Percentiles rank a stretch among this genome's conserved stretches.
Conservation (phyloP, 805 yeast genomes). For the Sugiyamaella qingdaonensis region DNA sequence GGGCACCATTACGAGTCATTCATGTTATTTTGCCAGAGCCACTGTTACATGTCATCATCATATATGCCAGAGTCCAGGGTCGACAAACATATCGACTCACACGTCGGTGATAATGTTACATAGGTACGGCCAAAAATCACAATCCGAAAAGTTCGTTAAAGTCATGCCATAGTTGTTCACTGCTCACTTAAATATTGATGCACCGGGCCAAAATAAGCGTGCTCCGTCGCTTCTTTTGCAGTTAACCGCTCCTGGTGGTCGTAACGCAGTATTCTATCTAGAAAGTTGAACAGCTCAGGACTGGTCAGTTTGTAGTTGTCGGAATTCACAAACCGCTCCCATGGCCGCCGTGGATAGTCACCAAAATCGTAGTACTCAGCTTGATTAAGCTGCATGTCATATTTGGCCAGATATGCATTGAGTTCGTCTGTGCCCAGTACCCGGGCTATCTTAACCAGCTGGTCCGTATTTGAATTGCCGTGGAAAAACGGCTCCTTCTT, state of each 20-base stretch:
- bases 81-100: no score
- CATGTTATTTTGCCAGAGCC: no score
- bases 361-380: conserved; percentile 80
- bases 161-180: background rate
- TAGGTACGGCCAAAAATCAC: no score
- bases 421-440: conserved; percentile 82
- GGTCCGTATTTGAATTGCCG: conserved; percentile 88
- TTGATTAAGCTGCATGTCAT: conserved; percentile 57
- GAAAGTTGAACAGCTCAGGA: conserved; percentile 70
- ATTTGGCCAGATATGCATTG: conserved; percentile 59
- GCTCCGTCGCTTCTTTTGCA: conserved; percentile 83
- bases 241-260: conserved; percentile 88
- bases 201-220: conserved; percentile 55
- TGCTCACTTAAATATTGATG: conserved; percentile 3
- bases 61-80: no score
- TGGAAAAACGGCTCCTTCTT: conserved; percentile 90
- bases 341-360: conserved; percentile 73
- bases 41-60: no score
- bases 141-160: no score
- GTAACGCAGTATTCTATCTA: conserved; percentile 69
- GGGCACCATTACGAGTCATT: no score
- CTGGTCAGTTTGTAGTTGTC: conserved; percentile 64
- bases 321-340: conserved; percentile 72
- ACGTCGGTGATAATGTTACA: no score
- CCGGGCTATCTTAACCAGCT: conserved; percentile 81